Base-by-base conservation (phyloP, 148 eudicot species). In the Tetragonia tetragonoides region DNA sequence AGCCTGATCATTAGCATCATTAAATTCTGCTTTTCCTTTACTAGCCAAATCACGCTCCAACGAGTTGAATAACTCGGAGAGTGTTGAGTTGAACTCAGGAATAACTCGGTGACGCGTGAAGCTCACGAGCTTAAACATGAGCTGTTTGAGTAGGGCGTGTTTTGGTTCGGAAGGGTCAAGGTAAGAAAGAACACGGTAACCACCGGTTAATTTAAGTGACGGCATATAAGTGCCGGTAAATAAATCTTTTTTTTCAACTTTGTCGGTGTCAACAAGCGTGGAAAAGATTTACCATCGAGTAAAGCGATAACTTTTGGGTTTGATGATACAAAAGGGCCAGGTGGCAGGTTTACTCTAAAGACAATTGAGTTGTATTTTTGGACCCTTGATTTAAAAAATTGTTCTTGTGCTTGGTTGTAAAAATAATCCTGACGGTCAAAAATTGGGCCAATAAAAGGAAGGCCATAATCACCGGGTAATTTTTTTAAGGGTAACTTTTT, bases 221-320 rank as follows among this genome's bases (percentile, higher is more conserved):
- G 99, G 91, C 91, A 91, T 86, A 72, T 73, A 95, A 3, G 97
- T 93, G 0, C 99, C 99, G 54, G 97, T 91, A 83, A 95, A 93
- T 1, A 95, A 69, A 12, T 93, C 91, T 3, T 76, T 87, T 77
- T 93, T 95, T 18, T 93, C 97, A 28, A 95, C 97, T 47, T 93
- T 95, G 0, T 87, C 77, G 14, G 72, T 46, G 83, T 95, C 97
- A 53, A 95, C 93, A 7, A 95, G 90, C 4, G 79, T 76, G 93
- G 97, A 28, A 93, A 95, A 14, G 88, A 84, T 53, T 87, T 88
- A 0, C 85, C 99, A 79, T 95, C 99, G 39, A 93, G 89, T 21
- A 95, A 77, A 44, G 85, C 97, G 75, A 93, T 82, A 79, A 93
- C 99, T 77, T 88, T 81, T 0, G 99, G 91, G 74, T 88, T 73